A percentile compares a stretch with the other conserved stretches of the same genome.
Evolutionary conservation across 2,329 filamentous ascomycete genomes (phyloP).

Genomic region (Westerdykella aurantiaca): DNA sequence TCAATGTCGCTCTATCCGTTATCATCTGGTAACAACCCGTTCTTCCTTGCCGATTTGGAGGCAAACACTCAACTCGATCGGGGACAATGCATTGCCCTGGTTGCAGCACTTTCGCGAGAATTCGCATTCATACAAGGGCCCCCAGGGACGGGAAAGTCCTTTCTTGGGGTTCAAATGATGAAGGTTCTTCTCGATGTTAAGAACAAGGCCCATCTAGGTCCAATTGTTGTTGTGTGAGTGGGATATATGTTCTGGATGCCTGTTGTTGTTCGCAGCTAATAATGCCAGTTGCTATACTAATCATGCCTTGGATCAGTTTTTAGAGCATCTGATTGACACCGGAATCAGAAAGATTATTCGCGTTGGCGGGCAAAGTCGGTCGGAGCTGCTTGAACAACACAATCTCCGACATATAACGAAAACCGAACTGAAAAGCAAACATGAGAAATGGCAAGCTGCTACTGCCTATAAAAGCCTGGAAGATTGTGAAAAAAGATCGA

Average conservation of each 20-base stretch:
- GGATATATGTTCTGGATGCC: no score
- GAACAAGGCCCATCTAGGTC: constrained; percentile 31
- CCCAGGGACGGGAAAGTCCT: constrained; percentile 62
- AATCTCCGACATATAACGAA: constrained; percentile 43
- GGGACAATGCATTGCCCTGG: constrained; percentile 44
- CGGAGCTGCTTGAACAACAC: constrained; percentile 10
- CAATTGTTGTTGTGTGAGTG: constrained; percentile 39
- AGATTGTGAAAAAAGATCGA: no score
- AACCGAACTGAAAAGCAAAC: neutral
- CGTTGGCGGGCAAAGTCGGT: constrained; percentile 49
- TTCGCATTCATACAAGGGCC: constrained; percentile 63
- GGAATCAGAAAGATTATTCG: constrained; percentile 51
- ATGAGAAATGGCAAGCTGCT: constrained; percentile 5
- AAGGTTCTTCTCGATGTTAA: constrained; percentile 48
- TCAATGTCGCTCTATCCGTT: constrained; percentile 25
- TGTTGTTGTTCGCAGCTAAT: no score
- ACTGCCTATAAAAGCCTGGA: no score
- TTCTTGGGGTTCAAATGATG: constrained; percentile 52
- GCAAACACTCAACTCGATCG: constrained; percentile 43
- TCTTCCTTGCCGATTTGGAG: constrained; percentile 2
- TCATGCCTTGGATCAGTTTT: constrained; percentile 50
- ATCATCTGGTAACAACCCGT: no score
- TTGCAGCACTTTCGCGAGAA: constrained; percentile 46
- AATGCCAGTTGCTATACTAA: constrained; percentile 40
- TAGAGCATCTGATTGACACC: constrained; percentile 53